Conservation (phyloP, 257 asterid species). For the Orobanche coerulescens region DNA sequence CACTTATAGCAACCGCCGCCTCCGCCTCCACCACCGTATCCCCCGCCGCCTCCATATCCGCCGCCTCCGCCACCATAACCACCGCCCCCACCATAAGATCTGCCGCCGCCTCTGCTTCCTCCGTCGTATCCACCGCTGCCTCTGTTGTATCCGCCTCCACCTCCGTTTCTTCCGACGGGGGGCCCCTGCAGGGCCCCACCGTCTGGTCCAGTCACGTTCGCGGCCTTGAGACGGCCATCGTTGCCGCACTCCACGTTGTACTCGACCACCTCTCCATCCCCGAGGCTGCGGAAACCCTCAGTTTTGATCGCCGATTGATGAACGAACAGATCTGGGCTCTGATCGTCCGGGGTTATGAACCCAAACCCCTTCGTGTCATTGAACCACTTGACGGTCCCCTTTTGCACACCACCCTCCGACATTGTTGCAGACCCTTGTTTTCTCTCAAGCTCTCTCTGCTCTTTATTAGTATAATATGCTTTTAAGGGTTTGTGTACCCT, state of each 20-base stretch:
- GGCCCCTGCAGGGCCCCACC: constrained; percentile 28
- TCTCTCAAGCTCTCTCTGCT: not conserved
- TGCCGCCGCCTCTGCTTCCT: constrained; percentile 35
- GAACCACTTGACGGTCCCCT: constrained; percentile 74
- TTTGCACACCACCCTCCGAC: constrained; percentile 30
- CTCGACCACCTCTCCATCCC: constrained; percentile 60
- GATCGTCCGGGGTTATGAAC: constrained; percentile 64
- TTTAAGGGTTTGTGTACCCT: not conserved
- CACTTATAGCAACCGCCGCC: constrained; percentile 31
- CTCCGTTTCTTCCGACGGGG: constrained; percentile 26
- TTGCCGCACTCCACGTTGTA: constrained; percentile 33
- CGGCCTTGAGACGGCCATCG: constrained; percentile 36
- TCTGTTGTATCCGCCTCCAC: constrained; percentile 30
- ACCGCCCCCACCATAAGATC: not conserved
- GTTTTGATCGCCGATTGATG: constrained; percentile 59
- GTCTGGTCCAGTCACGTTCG: constrained; percentile 33
- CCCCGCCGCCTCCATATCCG: constrained; percentile 9
- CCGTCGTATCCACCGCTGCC: constrained; percentile 28
- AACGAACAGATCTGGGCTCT: constrained; percentile 66
- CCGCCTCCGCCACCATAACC: constrained; percentile 22
- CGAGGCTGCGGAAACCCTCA: constrained; percentile 56
- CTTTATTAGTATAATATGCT: not conserved
- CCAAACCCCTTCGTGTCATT: constrained; percentile 68
- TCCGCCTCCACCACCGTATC: constrained; percentile 20
- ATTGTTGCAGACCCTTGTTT: constrained; percentile 14